Base-by-base conservation (phyloP, 192 early-diverging fungal species). In the Coemansia asiatica region DNA sequence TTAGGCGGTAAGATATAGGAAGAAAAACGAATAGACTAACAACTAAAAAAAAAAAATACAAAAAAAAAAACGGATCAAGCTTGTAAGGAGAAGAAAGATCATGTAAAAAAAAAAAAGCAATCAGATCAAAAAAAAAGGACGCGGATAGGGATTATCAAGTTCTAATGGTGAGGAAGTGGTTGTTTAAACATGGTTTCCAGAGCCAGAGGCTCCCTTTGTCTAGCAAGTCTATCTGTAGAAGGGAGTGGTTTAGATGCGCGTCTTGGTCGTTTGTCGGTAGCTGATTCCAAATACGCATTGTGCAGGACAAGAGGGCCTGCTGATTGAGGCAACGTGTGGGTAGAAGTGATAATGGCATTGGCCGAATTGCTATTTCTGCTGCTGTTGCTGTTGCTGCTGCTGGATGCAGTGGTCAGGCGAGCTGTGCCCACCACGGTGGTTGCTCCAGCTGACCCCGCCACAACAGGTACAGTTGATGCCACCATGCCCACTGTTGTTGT, bases 181-280 rank as follows among this genome's bases (percentile, higher is more conserved):
- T 28, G 8, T 28, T 29, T 16, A 27, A 56, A 28, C 55, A 28
- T 56, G 15, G 26, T 56, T 56, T 56, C 55, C 4, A 33, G 13
- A 2, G 22, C 55, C 27, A 56, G 4, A 4, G 55, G 28, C 12
- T 56, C 55, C 15, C 55, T 22, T 27, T 56, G 55, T 9, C 50
- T 9, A 23, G 22, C 10, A 1, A 25, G 10, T 25, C 50, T 19
- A 19, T 53, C 50, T 10, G 25, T 53, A 9, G 50, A 53, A 2
- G 70, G 70, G 26, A 72, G 61, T 15, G 64, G 71, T 29, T 72
- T 72, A 13, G 64, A 72, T 9, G 22, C 28, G 4, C 55, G 71
- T 15, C 47, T 49, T 0, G 71, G 31, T 27, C 69, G 33, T 63
- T 50, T 61, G n/a, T 23, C 50, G 18, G 64, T 28, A 31, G 60